phyloP scores from a whole-genome alignment of 2,329 filamentous ascomycete species.

The Colletotrichum shisoi region DNA sequence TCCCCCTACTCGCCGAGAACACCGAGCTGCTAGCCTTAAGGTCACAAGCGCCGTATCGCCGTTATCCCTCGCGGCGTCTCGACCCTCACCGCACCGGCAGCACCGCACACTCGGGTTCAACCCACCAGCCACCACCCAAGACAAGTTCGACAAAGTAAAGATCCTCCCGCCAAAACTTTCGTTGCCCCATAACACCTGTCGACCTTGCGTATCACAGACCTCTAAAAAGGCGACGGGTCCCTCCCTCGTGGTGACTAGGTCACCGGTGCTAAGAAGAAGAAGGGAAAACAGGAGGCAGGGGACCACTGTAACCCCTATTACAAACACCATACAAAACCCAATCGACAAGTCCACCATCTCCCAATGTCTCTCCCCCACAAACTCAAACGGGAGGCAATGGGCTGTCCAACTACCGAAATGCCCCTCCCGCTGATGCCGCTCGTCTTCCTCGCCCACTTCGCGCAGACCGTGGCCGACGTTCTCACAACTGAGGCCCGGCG shows the following conservation, averaged over 20 bases:
- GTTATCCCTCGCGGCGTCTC: conserved; percentile 10
- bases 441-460: conserved; percentile 37
- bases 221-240: conserved; percentile 7
- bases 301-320: conserved; percentile 1
- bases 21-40: conserved; percentile 4
- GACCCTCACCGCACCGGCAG: conserved; percentile 9
- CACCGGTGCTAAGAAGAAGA: not conserved
- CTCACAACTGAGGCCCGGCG: conserved; percentile 27
- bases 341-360: not conserved
- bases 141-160: conserved; percentile 6
- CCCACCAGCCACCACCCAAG: not conserved
- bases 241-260: not conserved
- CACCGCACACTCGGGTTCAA: conserved; percentile 17
- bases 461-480: conserved; percentile 27
- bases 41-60: conserved; percentile 14
- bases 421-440: conserved; percentile 31
- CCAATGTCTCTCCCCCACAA: conserved; percentile 28
- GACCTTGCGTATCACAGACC: not conserved
- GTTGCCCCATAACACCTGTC: not conserved
- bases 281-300: conserved; percentile 1
- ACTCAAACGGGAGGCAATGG: conserved; percentile 21
- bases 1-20: not conserved
- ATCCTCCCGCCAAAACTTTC: not conserved
- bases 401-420: conserved; percentile 23
- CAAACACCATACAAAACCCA: conserved; percentile 10